Base-by-base conservation (phyloP, 306 rosid genomes). In the Quercus gilva region DNA sequence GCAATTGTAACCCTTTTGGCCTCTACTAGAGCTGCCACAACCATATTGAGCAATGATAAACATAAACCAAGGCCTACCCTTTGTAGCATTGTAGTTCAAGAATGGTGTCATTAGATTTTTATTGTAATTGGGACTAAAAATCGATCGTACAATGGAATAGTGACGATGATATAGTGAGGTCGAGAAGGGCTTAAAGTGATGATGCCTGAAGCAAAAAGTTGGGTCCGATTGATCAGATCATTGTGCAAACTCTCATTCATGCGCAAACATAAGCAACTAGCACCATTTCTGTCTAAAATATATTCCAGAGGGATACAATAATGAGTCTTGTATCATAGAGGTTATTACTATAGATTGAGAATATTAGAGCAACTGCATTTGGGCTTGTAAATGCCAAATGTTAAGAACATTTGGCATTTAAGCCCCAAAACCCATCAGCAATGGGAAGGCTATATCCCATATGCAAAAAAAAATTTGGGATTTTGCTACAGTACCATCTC, bases 61-160 rank as follows among this genome's bases (percentile, higher is more conserved):
- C 72, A 80, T 6, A 85, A 78, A 12, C 89, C 89, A 15, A 78
- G 8, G 0, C 86, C 87, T 4, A 88, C 78, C 15, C 84, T 71
- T 58, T 88, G 91, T 15, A 78, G 81, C n/a, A 79, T 68, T 1
- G 86, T 80, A 37, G 83, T 83, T 14, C 91, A 89, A 0, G 87
- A 28, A 1, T 53, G 82, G 60, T 80, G 76, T 19, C 77, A 59
- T 0, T 78, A 82, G 59, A 82, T 19, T 37, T 85, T 83, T 29
- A 75, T 13, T 3, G 80, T 29, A 0, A 52, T 5, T 0, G 84
- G 89, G 35, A 88, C 74, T 10, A 85, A 63, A 69, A 85, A 1
- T 0, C 61, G 68, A 55, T 88, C 87, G 41, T 87, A 87, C 45
- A 87, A 26, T 0, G 86, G 84, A 9, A 85, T 55, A 7, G 82